Percentiles rank a stretch among this genome's conserved stretches.
Evolutionary conservation across 2,329 filamentous ascomycete genomes (phyloP).

Genomic region (Aureobasidium pullulans): DNA sequence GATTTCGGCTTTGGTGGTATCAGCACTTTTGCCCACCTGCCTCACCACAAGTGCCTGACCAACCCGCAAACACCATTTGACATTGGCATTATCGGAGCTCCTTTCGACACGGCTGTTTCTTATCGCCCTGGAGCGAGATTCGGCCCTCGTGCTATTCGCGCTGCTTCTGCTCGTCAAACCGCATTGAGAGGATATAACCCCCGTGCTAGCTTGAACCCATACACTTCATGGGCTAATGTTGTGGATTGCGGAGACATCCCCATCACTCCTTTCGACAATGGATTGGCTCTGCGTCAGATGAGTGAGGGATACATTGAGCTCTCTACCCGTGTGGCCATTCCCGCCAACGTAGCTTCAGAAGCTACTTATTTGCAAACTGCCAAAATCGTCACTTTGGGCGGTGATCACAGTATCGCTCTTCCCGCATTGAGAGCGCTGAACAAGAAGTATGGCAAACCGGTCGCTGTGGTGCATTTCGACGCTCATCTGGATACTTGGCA

Average conservation of each 20-base stretch:
- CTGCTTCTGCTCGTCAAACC: constrained; percentile 74
- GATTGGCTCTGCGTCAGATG: constrained; percentile 75
- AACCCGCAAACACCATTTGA: constrained; percentile 34
- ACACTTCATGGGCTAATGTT: constrained; percentile 67
- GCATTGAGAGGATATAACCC: constrained; percentile 69
- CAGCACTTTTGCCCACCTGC: constrained; percentile 37
- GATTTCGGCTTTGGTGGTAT: constrained; percentile 26
- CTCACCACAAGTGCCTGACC: constrained; percentile 42
- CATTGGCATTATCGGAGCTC: constrained; percentile 43
- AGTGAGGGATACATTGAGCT: constrained; percentile 70
- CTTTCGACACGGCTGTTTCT: constrained; percentile 43
- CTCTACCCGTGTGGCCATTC: constrained; percentile 34
- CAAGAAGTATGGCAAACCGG: constrained; percentile 35
- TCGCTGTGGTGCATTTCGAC: constrained; percentile 46
- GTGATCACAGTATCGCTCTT: constrained; percentile 45
- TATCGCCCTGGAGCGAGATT: constrained; percentile 55
- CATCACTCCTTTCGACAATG: constrained; percentile 79
- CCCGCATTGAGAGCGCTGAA: constrained; percentile 44
- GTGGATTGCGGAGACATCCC: constrained; percentile 90
- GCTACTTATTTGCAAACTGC: constrained; percentile 36
- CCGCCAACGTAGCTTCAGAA: constrained; percentile 29
- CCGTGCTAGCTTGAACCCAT: constrained; percentile 76
- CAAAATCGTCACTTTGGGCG: constrained; percentile 42
- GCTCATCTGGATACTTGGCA: constrained; percentile 80
- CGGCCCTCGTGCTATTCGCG: constrained; percentile 78